Base-by-base conservation (phyloP, 176 grass and related monocot genomes). In the Carex cristatella region DNA sequence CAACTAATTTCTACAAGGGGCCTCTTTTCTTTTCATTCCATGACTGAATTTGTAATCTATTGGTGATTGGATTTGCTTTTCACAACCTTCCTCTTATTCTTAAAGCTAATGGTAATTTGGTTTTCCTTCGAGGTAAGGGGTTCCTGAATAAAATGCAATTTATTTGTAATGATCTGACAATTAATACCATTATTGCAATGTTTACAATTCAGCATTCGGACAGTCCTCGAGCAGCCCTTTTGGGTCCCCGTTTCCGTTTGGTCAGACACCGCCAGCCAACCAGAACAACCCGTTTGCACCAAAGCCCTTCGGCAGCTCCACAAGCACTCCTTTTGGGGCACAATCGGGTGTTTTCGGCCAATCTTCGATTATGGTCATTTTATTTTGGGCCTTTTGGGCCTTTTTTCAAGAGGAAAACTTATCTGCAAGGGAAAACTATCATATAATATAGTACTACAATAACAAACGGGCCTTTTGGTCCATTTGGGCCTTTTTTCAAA, bases 281-380 rank as follows among this genome's bases (percentile, higher is more conserved):
- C 56, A 61, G 59, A 91, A 56, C 87, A 94, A 97, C 32, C 92
- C 92, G 10, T 97, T 97, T 37, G 90, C 92, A 0, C 90, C 90
- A 0, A 97, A 88, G 71, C 94, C 90, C 0, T 97, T 97, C 83
- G 94, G 92, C 65, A 92, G 92, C 85, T 86, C 88, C 2, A 84
- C 85, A 32, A 79, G 28, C 30, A 78, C 81, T 3, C 56, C 87
- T 31, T 94, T 97, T 1, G 90, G 89, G 42, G 85, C 87, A 2
- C 94, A 88, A 75, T 83, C 90, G 1, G 88, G 84, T 64, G 75
- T 23, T 23, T 23, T 23, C 23, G 23, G 23, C 23, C 23, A 0
- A 23, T 23, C 23, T 23, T 23, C 23, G 23, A 23, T 23, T 23
- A 23, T 23, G 23, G 23, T 23, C 23, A 23, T 23, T 23, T 23